A percentile compares a stretch with the other conserved stretches of the same genome.
Conservation (phyloP, 1,139 yeast genomes). For the Magnusiomyces magnusii region DNA sequence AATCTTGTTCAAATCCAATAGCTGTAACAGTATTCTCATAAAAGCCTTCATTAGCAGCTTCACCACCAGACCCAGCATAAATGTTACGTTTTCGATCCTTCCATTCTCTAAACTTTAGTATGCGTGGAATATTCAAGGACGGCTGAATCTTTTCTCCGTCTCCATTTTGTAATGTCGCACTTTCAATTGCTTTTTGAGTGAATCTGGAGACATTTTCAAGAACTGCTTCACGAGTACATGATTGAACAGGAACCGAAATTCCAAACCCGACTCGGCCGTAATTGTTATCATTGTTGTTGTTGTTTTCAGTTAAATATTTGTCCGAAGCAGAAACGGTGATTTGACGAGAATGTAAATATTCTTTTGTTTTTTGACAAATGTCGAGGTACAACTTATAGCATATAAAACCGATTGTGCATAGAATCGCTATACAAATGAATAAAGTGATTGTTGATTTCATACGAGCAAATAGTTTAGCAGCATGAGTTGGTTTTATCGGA, state of each 20-base stretch:
- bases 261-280: neutral
- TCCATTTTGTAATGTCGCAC: neutral
- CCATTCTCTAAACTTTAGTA: conserved; percentile 9
- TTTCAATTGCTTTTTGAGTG: neutral
- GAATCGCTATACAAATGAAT: neutral
- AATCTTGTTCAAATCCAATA: neutral
- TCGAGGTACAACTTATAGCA: neutral
- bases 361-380: neutral
- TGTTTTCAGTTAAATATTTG: neutral
- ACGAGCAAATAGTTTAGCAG: neutral
- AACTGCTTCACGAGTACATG: neutral
- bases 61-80: conserved; percentile 5
- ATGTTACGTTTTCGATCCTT: conserved; percentile 10
- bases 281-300: neutral
- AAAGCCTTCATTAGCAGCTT: conserved; percentile 13
- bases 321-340: neutral
- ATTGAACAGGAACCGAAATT: neutral
- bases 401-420: neutral
- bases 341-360: neutral
- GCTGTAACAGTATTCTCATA: neutral
- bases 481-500: neutral
- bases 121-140: neutral
- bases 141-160: neutral
- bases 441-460: conserved; percentile 8
- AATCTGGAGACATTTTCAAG: neutral